Conservation (phyloP, 1,139 yeast genomes). For the Blastobotrys illinoisensis region DNA sequence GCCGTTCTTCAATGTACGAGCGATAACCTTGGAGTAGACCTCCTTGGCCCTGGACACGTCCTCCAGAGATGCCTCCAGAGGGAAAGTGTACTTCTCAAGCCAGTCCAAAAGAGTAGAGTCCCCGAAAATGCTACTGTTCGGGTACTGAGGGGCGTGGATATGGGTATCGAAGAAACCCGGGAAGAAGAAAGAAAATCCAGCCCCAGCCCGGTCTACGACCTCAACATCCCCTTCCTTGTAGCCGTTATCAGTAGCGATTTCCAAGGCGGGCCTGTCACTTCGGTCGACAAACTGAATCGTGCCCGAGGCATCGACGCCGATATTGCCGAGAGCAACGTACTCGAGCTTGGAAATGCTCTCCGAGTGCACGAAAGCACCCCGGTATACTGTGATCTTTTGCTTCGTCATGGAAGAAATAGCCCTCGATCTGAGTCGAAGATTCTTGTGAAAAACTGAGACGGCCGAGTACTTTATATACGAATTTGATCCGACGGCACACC, state of each 20-base stretch:
- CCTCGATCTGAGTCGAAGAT: background rate
- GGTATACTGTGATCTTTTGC: slow-evolving; percentile 30
- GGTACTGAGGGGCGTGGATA: slow-evolving; percentile 94
- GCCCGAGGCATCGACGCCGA: slow-evolving; percentile 51
- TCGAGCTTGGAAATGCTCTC: slow-evolving; percentile 45
- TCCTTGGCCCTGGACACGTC: slow-evolving; percentile 49
- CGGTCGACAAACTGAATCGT: slow-evolving; percentile 40
- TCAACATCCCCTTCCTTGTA: slow-evolving; percentile 14
- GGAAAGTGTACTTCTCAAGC: slow-evolving; percentile 83
- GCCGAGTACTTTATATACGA: background rate
- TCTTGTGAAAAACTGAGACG: background rate
- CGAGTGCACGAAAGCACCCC: slow-evolving; percentile 56
- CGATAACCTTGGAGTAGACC: slow-evolving; percentile 61
- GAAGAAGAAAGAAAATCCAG: slow-evolving; percentile 48
- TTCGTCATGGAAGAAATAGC: slow-evolving; percentile 11
- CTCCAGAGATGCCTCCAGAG: slow-evolving; percentile 61
- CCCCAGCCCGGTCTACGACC: slow-evolving; percentile 1
- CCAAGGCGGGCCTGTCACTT: slow-evolving; percentile 12
- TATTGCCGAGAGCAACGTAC: slow-evolving; percentile 42
- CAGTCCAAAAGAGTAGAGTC: slow-evolving; percentile 82
- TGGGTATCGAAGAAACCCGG: slow-evolving; percentile 97
- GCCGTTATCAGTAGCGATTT: slow-evolving; percentile 21
- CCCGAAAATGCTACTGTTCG: slow-evolving; percentile 89
- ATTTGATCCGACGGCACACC: background rate
- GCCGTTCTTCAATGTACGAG: slow-evolving; percentile 65